A percentile compares a stretch with the other conserved stretches of the same genome.
Conservation (phyloP, 2,329 filamentous ascomycete species). For the Mycocentrospora acerina region DNA sequence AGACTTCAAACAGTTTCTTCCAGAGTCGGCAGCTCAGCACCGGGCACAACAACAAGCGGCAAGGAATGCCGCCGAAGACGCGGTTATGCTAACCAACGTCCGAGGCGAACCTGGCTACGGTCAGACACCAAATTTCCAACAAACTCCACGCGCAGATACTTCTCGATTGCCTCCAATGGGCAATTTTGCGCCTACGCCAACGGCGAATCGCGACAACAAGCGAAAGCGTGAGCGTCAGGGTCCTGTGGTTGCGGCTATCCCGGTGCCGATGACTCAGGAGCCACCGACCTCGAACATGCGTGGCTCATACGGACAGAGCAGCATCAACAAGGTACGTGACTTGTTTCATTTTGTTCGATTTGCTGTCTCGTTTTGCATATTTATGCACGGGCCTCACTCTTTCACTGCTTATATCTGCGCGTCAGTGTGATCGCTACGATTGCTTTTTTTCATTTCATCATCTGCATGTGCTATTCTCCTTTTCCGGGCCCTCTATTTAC, state of each 20-base stretch:
- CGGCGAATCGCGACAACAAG: constrained; percentile 85
- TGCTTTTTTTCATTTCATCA: no score
- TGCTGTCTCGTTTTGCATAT: background rate
- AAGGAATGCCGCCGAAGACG: constrained; percentile 68
- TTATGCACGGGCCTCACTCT: constrained; percentile 3
- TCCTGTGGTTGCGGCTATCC: constrained; percentile 42
- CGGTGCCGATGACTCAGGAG: constrained; percentile 36
- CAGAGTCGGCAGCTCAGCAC: constrained; percentile 74
- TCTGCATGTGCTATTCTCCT: no score
- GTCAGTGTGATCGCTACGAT: no score
- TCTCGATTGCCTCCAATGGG: constrained; percentile 80
- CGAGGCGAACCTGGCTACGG: constrained; percentile 54
- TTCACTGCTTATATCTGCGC: background rate
- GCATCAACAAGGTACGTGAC: constrained; percentile 34
- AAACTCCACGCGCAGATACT: constrained; percentile 51
- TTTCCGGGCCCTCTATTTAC: no score
- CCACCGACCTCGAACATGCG: constrained; percentile 35
- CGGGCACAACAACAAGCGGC: constrained; percentile 58
- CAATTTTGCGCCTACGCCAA: constrained; percentile 84
- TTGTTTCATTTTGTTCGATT: constrained; percentile 5
- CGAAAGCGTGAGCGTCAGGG: constrained; percentile 70
- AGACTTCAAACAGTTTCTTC: constrained; percentile 98
- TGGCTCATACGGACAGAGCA: constrained; percentile 30
- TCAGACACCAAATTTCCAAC: constrained; percentile 46
- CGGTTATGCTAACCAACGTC: constrained; percentile 65